Evolutionary conservation across 192 early-diverging fungal species (phyloP), one percentile per base, ranked within the genome.

Genomic region (Coemansia sp.): DNA sequence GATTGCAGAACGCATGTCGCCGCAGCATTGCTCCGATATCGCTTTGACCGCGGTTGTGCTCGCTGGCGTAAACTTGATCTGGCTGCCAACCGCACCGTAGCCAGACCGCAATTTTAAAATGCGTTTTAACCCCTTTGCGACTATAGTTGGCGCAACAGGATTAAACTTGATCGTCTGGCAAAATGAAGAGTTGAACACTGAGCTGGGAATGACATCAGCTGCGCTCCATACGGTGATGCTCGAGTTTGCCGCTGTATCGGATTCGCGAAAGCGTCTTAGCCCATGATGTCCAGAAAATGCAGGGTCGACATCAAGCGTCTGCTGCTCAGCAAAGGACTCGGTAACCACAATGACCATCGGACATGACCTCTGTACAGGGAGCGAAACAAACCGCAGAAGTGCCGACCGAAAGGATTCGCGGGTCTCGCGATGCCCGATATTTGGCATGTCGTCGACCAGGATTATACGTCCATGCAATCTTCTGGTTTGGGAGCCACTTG

Each of bases 81-180:
- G 35, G 1, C 39, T 36, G 41, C 60, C 65, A 22, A 48, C 28
- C 20, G 39, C 65, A 7, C 35, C 62, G 15, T 43, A 52, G 0
- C 67, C 72, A 14, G 22, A 22, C 34, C 64, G 72, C 6, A 73
- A 48, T 51, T 65, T 70, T 15, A 87, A 66, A 8, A 90, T 69
- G 9, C 74, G 77, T 51, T 72, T 76, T 18, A 90, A 78, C 0
- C 84, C 88, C 74, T 88, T 88, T 22, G 76, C 79, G 51, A 89
- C 79, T 43, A 90, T 81, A 5, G 88, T 90, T 8, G 79, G 78
- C n/a, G 89, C 89, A 35, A 90, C 85, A 0, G 88, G 86, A 14
- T 87, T 87, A 60, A 90, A 90, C 39, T 80, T 82, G 37, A 70
- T 74, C 33, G 66, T 57, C 54, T 78, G 83, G 39, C 79, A 75